Percentiles rank a stretch among this genome's conserved stretches.
Evolutionary conservation across 495 filamentous ascomycete genomes (phyloP).

Genomic region (Pseudoneurospora amorphoporcata): DNA sequence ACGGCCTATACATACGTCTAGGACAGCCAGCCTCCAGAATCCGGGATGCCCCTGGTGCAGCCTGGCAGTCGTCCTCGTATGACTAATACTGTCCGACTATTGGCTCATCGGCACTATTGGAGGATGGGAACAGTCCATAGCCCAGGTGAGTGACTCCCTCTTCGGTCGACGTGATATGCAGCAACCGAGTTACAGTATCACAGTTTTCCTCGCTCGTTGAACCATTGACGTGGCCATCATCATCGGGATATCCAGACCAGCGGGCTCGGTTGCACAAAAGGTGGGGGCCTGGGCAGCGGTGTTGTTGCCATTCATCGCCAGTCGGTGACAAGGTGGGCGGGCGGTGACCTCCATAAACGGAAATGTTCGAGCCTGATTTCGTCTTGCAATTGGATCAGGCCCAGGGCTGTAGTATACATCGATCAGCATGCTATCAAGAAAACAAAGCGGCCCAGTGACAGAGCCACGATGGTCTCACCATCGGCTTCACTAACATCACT

Average conservation of each 20-base stretch:
- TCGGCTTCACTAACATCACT: not conserved
- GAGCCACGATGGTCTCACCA: not conserved
- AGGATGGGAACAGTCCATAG: not conserved
- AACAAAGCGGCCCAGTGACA: not conserved
- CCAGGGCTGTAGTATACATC: not conserved
- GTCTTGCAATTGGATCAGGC: slow-evolving; percentile 14
- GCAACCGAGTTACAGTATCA: not conserved
- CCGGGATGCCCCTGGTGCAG: not conserved
- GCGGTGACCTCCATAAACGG: slow-evolving; percentile 12
- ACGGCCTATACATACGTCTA: not conserved
- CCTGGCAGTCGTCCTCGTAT: not conserved
- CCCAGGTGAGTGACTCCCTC: not conserved
- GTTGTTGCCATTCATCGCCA: not conserved
- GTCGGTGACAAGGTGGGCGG: not conserved
- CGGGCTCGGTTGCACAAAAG: not conserved
- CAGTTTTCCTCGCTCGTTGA: not conserved
- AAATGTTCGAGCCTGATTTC: slow-evolving; percentile 8
- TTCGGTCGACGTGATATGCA: not conserved
- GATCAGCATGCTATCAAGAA: not conserved
- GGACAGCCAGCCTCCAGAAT: not conserved
- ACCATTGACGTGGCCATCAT: not conserved
- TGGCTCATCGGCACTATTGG: not conserved
- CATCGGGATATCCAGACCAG: not conserved
- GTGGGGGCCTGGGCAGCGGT: not conserved
- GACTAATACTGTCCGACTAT: not conserved